Evolutionary conservation across 108 stramenopile species (phyloP), one percentile per base, ranked within the genome.

Genomic region (Nitzschia inconspicua): DNA sequence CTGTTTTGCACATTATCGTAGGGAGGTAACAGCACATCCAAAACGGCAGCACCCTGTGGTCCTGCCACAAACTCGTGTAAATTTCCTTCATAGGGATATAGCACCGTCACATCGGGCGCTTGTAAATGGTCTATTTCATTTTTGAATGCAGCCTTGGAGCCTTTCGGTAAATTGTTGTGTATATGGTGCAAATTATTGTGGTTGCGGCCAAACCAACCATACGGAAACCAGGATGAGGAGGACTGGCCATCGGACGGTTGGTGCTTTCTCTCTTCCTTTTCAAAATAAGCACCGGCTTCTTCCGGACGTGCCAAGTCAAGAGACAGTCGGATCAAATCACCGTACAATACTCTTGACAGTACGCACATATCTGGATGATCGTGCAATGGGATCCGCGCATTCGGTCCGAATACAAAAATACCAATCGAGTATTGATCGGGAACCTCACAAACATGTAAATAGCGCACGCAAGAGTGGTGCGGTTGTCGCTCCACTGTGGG

Each of bases 281-380:
- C 13, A 19, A n/a, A 13, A 11, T 13, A n/a, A 47, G 10, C 9
- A 3, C 11, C 16, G 28, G 9, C 23, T 28, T 43, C 30, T 23
- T 73, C 51, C 13, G 53, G 47, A 22, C 70, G 69, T n/a, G 80
- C 49, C 28, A 95, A 65, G 81, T 93, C 91, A 56, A 83, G 83
- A 27, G 84, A 82, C 25, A 59, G 47, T 1, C 93, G 85, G 63
- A 76, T 51, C 47, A 97, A 44, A 44, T 85, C 84, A 10, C 97
- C 97, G 56, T 92, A 95, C 9, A 98, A 65, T 5, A 98, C 78
- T 40, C 91, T 77, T 28, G 81, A 87, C 16, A 96, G 50, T 0
- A 98, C 97, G 42, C 83, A 87, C 97, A 98, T 98, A 40, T 77
- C 71, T 4, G 95, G 95, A 67, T 98, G 97, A 76, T 97, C 95